These are phyloP conservation scores for Monotropa hypopitys DNA, from an alignment of 179 eudicot species.

Conservation along the genomic window DNA sequence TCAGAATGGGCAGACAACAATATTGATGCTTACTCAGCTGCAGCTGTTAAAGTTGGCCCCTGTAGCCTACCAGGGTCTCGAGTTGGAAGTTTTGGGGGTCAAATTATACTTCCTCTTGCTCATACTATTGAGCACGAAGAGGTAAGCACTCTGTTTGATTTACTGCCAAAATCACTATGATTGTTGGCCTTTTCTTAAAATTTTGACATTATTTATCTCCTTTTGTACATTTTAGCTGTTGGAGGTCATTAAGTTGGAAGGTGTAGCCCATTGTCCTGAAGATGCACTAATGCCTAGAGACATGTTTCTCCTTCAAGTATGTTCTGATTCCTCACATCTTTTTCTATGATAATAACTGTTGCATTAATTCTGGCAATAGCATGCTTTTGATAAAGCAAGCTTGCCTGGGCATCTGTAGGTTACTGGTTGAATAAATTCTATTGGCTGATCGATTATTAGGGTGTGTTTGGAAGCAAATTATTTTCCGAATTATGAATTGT, in stretches of 20 bases:
- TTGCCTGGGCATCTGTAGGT: neutral
- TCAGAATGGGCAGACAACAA: constrained; percentile 96
- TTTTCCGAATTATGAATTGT: too few species aligned
- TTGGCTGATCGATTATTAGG: neutral
- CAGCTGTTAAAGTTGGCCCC: constrained; percentile 81
- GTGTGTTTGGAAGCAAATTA: too few species aligned
- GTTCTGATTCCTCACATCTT: constrained; percentile 5
- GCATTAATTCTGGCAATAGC: neutral
- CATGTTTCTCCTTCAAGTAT: constrained; percentile 83
- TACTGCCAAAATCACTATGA: neutral
- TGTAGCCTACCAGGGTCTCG: constrained; percentile 68
- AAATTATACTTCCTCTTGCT: constrained; percentile 87
- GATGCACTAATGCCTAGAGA: constrained; percentile 79
- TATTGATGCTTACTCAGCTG: constrained; percentile 81
- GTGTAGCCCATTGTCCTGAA: constrained; percentile 60
- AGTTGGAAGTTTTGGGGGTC: constrained; percentile 68
- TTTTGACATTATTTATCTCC: neutral
- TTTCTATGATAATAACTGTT: neutral
- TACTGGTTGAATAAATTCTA: neutral
- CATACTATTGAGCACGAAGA: constrained; percentile 94
- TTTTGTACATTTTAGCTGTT: constrained; percentile 36
- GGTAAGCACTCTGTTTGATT: constrained; percentile 23
- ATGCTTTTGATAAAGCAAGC: neutral
- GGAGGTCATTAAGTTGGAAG: constrained; percentile 95
- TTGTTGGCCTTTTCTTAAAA: neutral